Percentiles rank a stretch among this genome's conserved stretches.
phyloP scores from a whole-genome alignment of 192 early-diverging fungal genomes.

The Phycomyces nitens region DNA sequence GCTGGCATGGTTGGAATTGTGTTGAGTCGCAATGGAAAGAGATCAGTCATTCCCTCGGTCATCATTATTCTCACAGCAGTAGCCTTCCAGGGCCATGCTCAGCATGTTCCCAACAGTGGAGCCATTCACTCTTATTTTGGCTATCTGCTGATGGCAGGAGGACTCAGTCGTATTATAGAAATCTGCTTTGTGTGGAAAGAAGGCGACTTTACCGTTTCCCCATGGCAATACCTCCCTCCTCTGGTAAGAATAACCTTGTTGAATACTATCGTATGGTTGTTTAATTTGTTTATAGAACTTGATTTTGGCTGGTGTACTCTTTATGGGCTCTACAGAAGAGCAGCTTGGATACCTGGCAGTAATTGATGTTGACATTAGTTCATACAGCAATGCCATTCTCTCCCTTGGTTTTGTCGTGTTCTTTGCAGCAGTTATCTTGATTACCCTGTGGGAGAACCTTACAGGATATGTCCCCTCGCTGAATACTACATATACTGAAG shows the following conservation, averaged over 20 bases:
- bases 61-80: slow-evolving; percentile 62
- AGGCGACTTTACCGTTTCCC: slow-evolving; percentile 22
- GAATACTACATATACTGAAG: slow-evolving; percentile 12
- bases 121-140: slow-evolving; percentile 65
- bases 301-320: slow-evolving; percentile 56
- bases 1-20: slow-evolving; percentile 57
- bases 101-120: slow-evolving; percentile 56
- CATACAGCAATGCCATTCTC: slow-evolving; percentile 53
- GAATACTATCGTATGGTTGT: too few relatives aligned
- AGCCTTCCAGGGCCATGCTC: slow-evolving; percentile 58
- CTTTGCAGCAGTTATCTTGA: slow-evolving; percentile 48
- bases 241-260: slow-evolving; percentile 38
- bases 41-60: slow-evolving; percentile 59
- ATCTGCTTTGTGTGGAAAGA: slow-evolving; percentile 46
- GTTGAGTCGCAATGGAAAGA: slow-evolving; percentile 41
- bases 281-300: slow-evolving; percentile 28
- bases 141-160: slow-evolving; percentile 53
- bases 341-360: slow-evolving; percentile 41
- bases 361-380: slow-evolving; percentile 52
- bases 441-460: slow-evolving; percentile 35
- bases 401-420: slow-evolving; percentile 60
- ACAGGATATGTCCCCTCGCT: slow-evolving; percentile 11
- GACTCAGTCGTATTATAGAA: slow-evolving; percentile 54
- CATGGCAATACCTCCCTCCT: slow-evolving; percentile 40
- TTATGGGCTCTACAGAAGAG: slow-evolving; percentile 64